Percentiles rank a stretch among this genome's conserved stretches.
Evolutionary conservation across 805 yeast genomes (phyloP).

Genomic region (Millerozyma miso): DNA sequence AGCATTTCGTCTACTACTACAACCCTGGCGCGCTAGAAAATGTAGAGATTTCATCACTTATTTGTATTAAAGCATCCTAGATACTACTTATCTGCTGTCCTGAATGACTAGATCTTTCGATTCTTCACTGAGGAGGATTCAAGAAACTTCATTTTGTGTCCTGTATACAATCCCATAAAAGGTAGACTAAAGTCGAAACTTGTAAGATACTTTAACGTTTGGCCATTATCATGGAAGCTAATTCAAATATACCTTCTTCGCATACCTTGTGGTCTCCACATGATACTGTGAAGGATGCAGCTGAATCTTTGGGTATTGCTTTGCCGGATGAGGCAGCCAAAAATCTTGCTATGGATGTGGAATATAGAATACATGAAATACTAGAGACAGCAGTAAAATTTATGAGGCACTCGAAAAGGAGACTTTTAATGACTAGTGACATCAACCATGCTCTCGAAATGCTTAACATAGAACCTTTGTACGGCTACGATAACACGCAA

Average conservation of each 20-base stretch:
- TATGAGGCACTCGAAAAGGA: constrained; percentile 90
- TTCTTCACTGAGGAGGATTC: too few relatives aligned
- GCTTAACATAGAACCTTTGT: constrained; percentile 89
- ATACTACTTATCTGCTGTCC: too few relatives aligned
- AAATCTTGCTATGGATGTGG: constrained; percentile 98
- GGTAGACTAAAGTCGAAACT: background rate
- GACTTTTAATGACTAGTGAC: constrained; percentile 75
- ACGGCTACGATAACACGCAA: constrained; percentile 73
- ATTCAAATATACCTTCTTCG: constrained; percentile 56
- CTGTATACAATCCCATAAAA: background rate
- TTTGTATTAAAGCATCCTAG: too few relatives aligned
- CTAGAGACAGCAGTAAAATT: constrained; percentile 93
- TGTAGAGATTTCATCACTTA: too few relatives aligned
- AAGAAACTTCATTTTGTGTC: too few relatives aligned
- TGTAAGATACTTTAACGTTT: background rate
- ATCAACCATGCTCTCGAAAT: constrained; percentile 77
- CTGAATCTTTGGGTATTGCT: constrained; percentile 82
- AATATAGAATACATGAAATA: constrained; percentile 91
- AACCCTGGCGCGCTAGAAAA: too few relatives aligned
- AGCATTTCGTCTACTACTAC: too few relatives aligned
- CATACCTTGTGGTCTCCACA: constrained; percentile 97
- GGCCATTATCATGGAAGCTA: constrained; percentile 26
- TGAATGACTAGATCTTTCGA: too few relatives aligned
- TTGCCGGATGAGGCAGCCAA: constrained; percentile 91
- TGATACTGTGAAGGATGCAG: constrained; percentile 94